phyloP scores from a whole-genome alignment of 2,329 filamentous ascomycete genomes.

The Xylaria sp. region DNA sequence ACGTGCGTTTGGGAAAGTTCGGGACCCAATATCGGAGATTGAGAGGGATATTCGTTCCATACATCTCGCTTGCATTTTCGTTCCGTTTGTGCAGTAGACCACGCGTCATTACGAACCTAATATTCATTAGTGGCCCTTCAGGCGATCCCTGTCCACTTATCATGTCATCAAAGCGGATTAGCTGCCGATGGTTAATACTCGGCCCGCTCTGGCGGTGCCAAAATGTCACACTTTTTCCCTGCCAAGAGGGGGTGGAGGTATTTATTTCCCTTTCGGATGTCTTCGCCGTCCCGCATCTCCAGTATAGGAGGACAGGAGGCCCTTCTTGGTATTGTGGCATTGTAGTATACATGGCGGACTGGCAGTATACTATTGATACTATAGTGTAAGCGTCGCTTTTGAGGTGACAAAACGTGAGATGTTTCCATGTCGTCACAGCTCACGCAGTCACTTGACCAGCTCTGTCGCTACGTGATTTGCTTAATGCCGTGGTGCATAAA shows the following conservation, averaged over 20 bases:
- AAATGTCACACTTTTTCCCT: conserved; percentile 18
- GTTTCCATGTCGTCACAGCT: conserved; percentile 26
- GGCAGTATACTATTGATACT: background rate
- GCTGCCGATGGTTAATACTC: conserved; percentile 30
- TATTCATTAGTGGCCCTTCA: background rate
- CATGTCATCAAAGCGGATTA: conserved; percentile 28
- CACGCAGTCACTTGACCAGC: conserved; percentile 35
- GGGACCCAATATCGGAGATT: conserved; percentile 4
- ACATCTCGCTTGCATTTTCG: conserved; percentile 18
- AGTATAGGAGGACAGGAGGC: no score
- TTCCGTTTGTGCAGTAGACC: conserved; percentile 6
- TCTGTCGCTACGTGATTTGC: conserved; percentile 35
- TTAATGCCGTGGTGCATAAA: conserved; percentile 32
- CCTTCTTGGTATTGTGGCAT: background rate
- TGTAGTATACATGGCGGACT: background rate
- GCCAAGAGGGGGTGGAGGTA: conserved; percentile 20
- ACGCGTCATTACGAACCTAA: conserved; percentile 6
- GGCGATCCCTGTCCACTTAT: conserved; percentile 16
- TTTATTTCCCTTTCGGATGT: conserved; percentile 29
- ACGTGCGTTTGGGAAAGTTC: conserved; percentile 4
- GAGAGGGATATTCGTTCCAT: conserved; percentile 15
- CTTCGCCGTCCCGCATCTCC: conserved; percentile 15
- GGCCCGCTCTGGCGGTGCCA: conserved; percentile 30
- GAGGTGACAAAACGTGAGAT: conserved; percentile 32
- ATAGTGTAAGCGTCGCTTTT: conserved; percentile 13